Evolutionary conservation across 805 yeast species (phyloP).

Genomic region (Wickerhamiella kazuoi): DNA sequence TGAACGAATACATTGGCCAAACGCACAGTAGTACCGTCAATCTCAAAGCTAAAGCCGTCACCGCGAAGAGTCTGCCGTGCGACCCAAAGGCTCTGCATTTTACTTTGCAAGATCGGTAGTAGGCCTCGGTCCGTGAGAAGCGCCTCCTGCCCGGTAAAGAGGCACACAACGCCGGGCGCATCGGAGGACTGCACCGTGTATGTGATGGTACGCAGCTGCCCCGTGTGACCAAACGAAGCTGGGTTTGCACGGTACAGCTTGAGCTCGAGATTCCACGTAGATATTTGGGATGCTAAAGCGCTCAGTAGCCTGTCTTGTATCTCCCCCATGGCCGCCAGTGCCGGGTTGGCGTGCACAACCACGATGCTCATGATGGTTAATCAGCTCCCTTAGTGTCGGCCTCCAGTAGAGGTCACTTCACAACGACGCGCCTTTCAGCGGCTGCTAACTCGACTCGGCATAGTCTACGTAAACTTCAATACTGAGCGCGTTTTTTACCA

Average conservation of each 20-base stretch:
- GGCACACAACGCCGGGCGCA: slow-evolving; percentile 16
- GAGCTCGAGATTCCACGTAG: slow-evolving; percentile 52
- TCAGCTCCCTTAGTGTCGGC: no score
- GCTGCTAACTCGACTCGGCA: no score
- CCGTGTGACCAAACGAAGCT: slow-evolving; percentile 20
- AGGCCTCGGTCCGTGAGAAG: slow-evolving; percentile 39
- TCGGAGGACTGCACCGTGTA: slow-evolving; percentile 19
- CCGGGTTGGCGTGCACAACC: neutral
- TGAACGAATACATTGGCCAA: slow-evolving; percentile 58
- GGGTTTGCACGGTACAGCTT: slow-evolving; percentile 49
- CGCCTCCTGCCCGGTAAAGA: slow-evolving; percentile 18
- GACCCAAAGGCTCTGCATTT: slow-evolving; percentile 53
- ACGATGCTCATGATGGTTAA: neutral
- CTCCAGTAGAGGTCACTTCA: no score
- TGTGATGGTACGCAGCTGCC: slow-evolving; percentile 11
- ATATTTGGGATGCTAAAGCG: slow-evolving; percentile 42
- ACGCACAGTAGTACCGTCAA: slow-evolving; percentile 34
- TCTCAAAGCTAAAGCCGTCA: slow-evolving; percentile 49
- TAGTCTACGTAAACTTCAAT: no score
- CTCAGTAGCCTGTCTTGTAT: slow-evolving; percentile 58
- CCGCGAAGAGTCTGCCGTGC: slow-evolving; percentile 53
- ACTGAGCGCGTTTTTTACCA: no score
- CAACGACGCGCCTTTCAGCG: no score
- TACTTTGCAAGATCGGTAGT: slow-evolving; percentile 35
- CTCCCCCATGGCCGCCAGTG: slow-evolving; percentile 34